Base-by-base conservation (phyloP, 108 stramenopile genomes). In the Nitzschia sp. region DNA sequence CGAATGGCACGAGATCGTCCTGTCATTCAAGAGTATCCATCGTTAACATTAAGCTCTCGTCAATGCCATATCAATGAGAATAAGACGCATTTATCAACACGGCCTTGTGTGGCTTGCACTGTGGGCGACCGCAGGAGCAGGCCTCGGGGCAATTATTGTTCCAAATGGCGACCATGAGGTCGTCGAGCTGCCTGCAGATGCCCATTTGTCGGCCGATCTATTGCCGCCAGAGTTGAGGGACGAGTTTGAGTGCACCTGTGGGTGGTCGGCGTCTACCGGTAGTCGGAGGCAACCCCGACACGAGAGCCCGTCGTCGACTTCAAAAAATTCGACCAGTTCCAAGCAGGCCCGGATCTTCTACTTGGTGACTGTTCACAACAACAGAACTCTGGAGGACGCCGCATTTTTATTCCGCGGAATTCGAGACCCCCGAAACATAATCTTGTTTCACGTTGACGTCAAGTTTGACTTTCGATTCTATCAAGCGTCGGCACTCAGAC, bases 391-490 rank as follows among this genome's bases (percentile, higher is more conserved):
- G 25, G 52, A 84, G 8, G 91, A 92, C 66, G 87, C 85, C 16
- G 64, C 80, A 1, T 64, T 77, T 52, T 55, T 93, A 19, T 70
- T 95, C 31, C 88, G 83, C 34, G 78, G 86, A 19, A 69, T 95
- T 47, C 83, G 83, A 13, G 82, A 89, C 56, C 75, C 86, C 0
- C 63, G 72, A 9, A 85, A 87, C 36, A 78, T 77, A 13, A 83
- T 95, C 63, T 35, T 92, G 22, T 73, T 95, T 62, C 94, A 95
- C 65, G 75, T 95, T 27, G 94, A 95, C 69, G 58, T 58, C 58
- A 89, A 85, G 68, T 80, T 82, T 25, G 73, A 66, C 21, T 32
- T 73, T 35, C 63, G 59, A 32, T 52, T 62, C 19, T 92, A 86
- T 25, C 38, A 71, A 30, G 38, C 76, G 46, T 82, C 83, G 15